Evolutionary conservation across 2,329 filamentous ascomycete genomes (phyloP).

Genomic region (Pseudogymnoascus sp.): DNA sequence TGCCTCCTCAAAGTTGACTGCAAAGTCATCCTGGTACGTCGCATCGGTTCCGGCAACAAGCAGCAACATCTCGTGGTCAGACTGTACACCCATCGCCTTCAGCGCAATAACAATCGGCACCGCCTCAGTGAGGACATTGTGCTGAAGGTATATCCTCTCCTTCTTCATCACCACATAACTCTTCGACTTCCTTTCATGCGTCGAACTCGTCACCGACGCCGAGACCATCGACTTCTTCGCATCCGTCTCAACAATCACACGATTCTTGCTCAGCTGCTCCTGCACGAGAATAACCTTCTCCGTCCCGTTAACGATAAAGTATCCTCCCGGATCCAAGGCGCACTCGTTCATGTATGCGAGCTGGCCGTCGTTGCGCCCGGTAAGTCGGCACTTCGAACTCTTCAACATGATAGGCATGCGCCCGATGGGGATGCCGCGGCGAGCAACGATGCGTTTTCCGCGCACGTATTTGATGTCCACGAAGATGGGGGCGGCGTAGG

Average conservation of each 20-base stretch:
- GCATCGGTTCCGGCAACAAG: constrained; percentile 82
- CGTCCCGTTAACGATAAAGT: constrained; percentile 95
- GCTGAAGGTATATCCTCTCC: constrained; percentile 76
- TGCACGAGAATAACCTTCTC: constrained; percentile 99
- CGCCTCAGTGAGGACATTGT: constrained; percentile 88
- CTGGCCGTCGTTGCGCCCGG: constrained; percentile 71
- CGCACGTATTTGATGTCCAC: constrained; percentile 88
- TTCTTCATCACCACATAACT: constrained; percentile 94
- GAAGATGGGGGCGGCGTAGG: constrained; percentile 90
- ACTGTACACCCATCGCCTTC: constrained; percentile 87
- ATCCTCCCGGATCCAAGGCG: constrained; percentile 89
- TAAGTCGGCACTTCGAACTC: constrained; percentile 84
- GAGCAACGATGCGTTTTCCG: constrained; percentile 65
- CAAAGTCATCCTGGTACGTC: constrained; percentile 87
- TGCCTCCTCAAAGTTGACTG: constrained; percentile 90
- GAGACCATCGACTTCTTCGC: constrained; percentile 88
- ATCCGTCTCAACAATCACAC: constrained; percentile 92
- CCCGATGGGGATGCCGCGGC: constrained; percentile 71
- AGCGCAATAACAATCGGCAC: constrained; percentile 91
- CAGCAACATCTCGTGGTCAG: constrained; percentile 89
- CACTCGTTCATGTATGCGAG: constrained; percentile 95
- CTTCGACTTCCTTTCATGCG: constrained; percentile 95
- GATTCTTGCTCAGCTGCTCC: constrained; percentile 97
- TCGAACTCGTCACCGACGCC: constrained; percentile 94
- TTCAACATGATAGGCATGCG: constrained; percentile 95